A percentile compares a stretch with the other conserved stretches of the same genome.
phyloP scores from a whole-genome alignment of 805 yeast genomes.

The Wickerhamomyces pijperi region DNA sequence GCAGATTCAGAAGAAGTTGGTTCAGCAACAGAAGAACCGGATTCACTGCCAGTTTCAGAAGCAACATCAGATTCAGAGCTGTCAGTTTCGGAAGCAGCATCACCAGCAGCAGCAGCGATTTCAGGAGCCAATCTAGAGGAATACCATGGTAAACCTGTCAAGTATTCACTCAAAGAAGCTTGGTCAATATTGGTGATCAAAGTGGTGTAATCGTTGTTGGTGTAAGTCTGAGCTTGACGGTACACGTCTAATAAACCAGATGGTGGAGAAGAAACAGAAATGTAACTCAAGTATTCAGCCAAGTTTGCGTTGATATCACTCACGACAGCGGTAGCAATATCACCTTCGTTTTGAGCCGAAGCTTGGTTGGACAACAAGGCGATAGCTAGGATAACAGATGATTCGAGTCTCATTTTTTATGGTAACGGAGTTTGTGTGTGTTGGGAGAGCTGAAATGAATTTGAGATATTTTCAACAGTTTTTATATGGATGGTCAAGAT shows the following conservation, averaged over 20 bases:
- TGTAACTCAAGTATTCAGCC: slow-evolving; percentile 13
- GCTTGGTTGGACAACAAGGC: slow-evolving; percentile 3
- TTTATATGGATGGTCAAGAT: no score
- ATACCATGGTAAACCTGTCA: slow-evolving; percentile 24
- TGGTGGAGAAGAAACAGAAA: slow-evolving; percentile 18
- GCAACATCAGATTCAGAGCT: background rate
- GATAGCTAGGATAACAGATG: background rate
- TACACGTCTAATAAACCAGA: slow-evolving; percentile 18
- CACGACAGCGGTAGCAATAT: slow-evolving; percentile 2
- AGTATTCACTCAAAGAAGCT: slow-evolving; percentile 16
- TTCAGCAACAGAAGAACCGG: background rate
- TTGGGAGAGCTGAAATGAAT: no score
- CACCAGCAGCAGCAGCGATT: slow-evolving; percentile 9
- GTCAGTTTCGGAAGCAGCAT: background rate
- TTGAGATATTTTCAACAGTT: no score
- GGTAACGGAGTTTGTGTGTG: background rate
- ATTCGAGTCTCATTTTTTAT: background rate
- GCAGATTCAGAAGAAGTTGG: background rate
- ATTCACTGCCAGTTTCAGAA: background rate
- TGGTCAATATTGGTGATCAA: slow-evolving; percentile 18
- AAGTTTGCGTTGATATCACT: slow-evolving; percentile 12
- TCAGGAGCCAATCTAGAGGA: slow-evolving; percentile 10
- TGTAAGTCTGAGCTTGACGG: slow-evolving; percentile 20
- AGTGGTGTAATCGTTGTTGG: slow-evolving; percentile 23
- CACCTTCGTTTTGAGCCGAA: slow-evolving; percentile 4